phyloP scores from a whole-genome alignment of 352 stramenopile genomes.

The Phytophthora tubulina region DNA sequence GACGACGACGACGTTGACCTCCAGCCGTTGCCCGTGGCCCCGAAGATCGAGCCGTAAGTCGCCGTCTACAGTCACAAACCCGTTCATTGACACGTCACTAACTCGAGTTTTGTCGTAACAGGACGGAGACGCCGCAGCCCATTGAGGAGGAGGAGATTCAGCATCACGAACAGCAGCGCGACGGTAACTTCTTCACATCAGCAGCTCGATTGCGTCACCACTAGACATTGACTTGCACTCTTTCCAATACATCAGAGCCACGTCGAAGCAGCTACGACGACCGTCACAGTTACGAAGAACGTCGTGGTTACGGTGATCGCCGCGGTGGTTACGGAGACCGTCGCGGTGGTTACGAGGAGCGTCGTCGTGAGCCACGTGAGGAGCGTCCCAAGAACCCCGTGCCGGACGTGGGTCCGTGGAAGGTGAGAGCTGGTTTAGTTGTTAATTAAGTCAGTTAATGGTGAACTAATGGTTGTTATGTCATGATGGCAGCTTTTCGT shows the following conservation, averaged over 20 bases:
- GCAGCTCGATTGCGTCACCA: background rate
- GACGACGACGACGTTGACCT: constrained; percentile 82
- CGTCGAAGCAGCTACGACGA: constrained; percentile 24
- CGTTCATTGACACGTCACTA: constrained; percentile 26
- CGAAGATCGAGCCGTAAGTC: constrained; percentile 61
- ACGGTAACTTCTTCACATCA: constrained; percentile 29
- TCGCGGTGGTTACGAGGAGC: constrained; percentile 48
- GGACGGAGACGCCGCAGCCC: constrained; percentile 43
- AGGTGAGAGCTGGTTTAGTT: constrained; percentile 44
- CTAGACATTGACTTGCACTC: constrained; percentile 8
- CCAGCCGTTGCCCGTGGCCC: constrained; percentile 50
- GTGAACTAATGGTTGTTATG: constrained; percentile 4
- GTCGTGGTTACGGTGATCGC: constrained; percentile 33
- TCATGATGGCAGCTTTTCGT: constrained; percentile 65
- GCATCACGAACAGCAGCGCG: constrained; percentile 37
- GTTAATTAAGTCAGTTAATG: background rate
- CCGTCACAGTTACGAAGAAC: constrained; percentile 15
- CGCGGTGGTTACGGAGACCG: constrained; percentile 42
- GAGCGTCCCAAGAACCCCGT: constrained; percentile 80
- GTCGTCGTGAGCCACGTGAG: constrained; percentile 51
- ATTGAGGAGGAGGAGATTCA: constrained; percentile 57
- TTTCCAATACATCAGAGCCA: constrained; percentile 27
- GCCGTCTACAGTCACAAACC: background rate
- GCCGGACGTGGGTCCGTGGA: constrained; percentile 81
- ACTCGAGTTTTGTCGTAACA: constrained; percentile 13